Evolutionary conservation across 2,329 filamentous ascomycete genomes (phyloP).

Genomic region (Aureobasidium sp.): DNA sequence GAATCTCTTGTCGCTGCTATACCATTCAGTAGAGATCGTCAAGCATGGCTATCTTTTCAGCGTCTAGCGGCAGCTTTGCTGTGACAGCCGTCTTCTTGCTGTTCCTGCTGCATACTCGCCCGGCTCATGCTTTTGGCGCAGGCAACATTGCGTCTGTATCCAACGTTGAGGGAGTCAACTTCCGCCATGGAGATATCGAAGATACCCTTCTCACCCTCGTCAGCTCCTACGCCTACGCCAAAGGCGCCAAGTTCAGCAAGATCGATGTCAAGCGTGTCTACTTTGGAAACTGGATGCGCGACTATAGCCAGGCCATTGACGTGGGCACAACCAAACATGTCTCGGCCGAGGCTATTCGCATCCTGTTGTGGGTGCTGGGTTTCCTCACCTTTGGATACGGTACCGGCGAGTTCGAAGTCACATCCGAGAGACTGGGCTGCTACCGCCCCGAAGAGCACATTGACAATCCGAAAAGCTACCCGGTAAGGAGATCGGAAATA

Average conservation of each 20-base stretch:
- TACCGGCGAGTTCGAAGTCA: constrained; percentile 49
- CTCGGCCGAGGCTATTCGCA: constrained; percentile 44
- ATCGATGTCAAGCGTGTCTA: constrained; percentile 27
- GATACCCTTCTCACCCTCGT: constrained; percentile 32
- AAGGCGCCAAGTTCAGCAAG: constrained; percentile 29
- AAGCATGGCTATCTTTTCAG: constrained; percentile 1
- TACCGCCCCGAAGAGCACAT: constrained; percentile 48
- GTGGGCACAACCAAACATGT: constrained; percentile 46
- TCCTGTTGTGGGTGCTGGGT: constrained; percentile 46
- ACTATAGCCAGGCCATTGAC: constrained; percentile 48
- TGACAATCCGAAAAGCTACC: constrained; percentile 22
- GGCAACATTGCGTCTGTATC: constrained; percentile 39
- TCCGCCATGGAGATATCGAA: constrained; percentile 46
- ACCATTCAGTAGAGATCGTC: not conserved
- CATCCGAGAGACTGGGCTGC: constrained; percentile 41
- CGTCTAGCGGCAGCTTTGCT: not conserved
- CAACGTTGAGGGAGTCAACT: constrained; percentile 40
- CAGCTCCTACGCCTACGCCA: constrained; percentile 11
- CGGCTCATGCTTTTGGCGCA: constrained; percentile 37
- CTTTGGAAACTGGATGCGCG: constrained; percentile 39
- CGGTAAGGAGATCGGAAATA: too few relatives aligned
- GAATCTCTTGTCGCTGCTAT: not conserved
- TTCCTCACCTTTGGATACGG: constrained; percentile 52
- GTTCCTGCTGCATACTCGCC: constrained; percentile 14
- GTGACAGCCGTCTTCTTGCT: constrained; percentile 8